These are phyloP conservation scores for Quercus berberidifolia DNA, from an alignment of 306 rosid genomes.

Conservation along the genomic window DNA sequence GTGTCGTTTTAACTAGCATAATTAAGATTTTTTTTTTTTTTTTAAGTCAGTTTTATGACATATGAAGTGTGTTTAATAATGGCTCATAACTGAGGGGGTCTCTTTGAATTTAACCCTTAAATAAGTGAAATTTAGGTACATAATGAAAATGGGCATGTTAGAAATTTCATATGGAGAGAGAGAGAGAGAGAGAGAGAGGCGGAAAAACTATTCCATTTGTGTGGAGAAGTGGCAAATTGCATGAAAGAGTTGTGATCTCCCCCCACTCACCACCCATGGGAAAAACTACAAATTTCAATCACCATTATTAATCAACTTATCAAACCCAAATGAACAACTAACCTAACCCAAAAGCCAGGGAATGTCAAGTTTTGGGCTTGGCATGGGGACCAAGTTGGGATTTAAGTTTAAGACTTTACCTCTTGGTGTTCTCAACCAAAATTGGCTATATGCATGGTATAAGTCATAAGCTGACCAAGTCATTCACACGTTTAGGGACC, in stretches of 20 bases:
- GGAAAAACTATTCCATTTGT: not conserved
- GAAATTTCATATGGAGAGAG: not conserved
- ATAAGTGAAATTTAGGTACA: too few relatives aligned
- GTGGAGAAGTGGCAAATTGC: constrained; percentile 22
- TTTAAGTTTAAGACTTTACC: not conserved
- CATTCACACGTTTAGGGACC: not conserved
- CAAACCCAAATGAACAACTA: not conserved
- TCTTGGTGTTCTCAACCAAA: constrained; percentile 7
- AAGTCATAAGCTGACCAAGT: constrained; percentile 19
- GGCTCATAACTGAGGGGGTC: too few relatives aligned
- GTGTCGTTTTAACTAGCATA: too few relatives aligned
- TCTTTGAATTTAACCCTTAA: too few relatives aligned
- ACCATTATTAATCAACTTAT: not conserved
- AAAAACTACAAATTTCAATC: not conserved
- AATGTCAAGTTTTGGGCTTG: not conserved
- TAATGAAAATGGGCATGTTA: too few relatives aligned
- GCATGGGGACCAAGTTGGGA: constrained; percentile 1
- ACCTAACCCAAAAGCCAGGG: not conserved
- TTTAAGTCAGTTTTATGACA: too few relatives aligned
- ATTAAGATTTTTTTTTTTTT: too few relatives aligned
- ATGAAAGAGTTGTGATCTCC: constrained; percentile 10
- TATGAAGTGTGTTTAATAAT: too few relatives aligned
- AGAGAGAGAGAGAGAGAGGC: not conserved
- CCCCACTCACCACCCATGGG: constrained; percentile 7
- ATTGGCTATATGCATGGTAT: not conserved